Base-by-base conservation (phyloP, 139 green algal species). In the Picochlorum sp. region DNA sequence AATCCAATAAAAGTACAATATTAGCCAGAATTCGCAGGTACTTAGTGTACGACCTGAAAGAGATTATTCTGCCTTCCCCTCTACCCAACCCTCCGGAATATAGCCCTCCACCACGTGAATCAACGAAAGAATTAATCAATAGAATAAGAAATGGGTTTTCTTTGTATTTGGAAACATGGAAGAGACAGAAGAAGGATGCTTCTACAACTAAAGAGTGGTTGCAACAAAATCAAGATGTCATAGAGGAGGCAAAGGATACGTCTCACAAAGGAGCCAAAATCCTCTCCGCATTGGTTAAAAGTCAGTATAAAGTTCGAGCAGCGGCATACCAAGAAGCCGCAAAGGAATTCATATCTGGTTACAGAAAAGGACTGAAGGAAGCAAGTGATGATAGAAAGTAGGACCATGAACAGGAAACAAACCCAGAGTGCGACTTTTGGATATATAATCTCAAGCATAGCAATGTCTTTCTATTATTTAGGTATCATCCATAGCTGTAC, bases 301-400 rank as follows among this genome's bases (percentile, higher is more conserved):
- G 72, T 18, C 53, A 82, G 26, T 84, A 78, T 43, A 24, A 66
- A 7, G 68, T 50, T 3, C 50, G 77, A 31, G 67, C 57, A 3
- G 16, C 20, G 7, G 67, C 68, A 6, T 84, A 83, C 57, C 44
- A 33, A 36, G 55, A 79, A 31, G 70, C 75, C 0, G 41, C 84
- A 36, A 64, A 68, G 35, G 43, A 72, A 13, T 84, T 84, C 44
- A 51, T 80, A 18, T 33, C 72, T 36, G 77, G 76, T 3, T 83
- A 80, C 47, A 58, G 61, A 29, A 61, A 80, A 47, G 76, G 73
- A 5, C 57, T 77, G 28, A 7, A 40, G 33, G 57, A 61, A 37
- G 50, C 29, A 36, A 18, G 16, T 39, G 5, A 73, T n/a, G n/a
- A n/a, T n/a, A n/a, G n/a, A n/a, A n/a, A n/a, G n/a, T n/a, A n/a